A percentile compares a stretch with the other conserved stretches of the same genome.
phyloP scores from a whole-genome alignment of 1,284 basidiomycete genomes.

The Exobasidium cylindrosporum region DNA sequence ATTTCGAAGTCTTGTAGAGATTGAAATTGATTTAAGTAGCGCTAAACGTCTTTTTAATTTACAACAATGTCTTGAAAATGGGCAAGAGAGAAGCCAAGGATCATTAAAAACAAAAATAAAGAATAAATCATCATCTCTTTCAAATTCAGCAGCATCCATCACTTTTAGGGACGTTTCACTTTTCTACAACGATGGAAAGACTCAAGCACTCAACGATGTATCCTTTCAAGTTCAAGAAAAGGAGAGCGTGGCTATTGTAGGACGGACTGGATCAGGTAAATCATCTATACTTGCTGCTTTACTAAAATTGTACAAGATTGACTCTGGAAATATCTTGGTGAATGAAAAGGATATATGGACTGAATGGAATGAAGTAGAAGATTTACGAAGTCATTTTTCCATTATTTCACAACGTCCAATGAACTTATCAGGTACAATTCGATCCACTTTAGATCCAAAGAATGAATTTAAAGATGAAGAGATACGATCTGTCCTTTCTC shows the following conservation, averaged over 20 bases:
- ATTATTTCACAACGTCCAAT: neutral
- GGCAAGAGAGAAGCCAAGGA: neutral
- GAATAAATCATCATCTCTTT: neutral
- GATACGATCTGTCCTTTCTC: neutral
- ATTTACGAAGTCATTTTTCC: neutral
- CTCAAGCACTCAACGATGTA: neutral
- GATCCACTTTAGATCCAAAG: neutral
- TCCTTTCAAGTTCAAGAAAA: neutral
- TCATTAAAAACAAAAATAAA: too few relatives aligned
- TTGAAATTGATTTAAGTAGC: neutral
- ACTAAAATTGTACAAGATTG: slow-evolving; percentile 59
- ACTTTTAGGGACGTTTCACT: neutral
- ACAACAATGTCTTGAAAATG: neutral
- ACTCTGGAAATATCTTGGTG: neutral
- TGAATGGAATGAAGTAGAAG: neutral
- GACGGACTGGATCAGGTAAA: slow-evolving; percentile 96
- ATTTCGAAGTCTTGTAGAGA: neutral
- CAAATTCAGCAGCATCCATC: neutral
- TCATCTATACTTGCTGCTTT: slow-evolving; percentile 98
- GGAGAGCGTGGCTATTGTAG: slow-evolving; percentile 64
- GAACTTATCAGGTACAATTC: neutral
- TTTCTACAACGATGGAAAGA: neutral
- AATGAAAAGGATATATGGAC: neutral
- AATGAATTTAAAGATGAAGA: neutral
- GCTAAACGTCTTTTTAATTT: neutral